Base-by-base conservation (phyloP, 2,329 filamentous ascomycete genomes). In the Pseudogymnoascus destructans region DNA sequence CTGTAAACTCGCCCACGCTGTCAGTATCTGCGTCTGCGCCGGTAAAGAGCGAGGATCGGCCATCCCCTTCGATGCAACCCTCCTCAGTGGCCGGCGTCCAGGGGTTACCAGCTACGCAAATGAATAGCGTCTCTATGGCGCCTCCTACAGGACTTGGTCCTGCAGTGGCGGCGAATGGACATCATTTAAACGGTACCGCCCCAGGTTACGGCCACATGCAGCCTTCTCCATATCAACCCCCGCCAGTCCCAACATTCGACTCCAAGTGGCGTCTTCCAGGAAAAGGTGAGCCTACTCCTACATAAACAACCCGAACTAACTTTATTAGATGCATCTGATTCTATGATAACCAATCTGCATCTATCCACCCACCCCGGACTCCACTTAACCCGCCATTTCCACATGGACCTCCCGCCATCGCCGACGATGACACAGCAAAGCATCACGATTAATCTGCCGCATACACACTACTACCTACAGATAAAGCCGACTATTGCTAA, bases 311-410 rank as follows among this genome's bases (percentile, higher is more conserved):
- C 35, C 35, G 21, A 60, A 42, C 67, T 71, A 62, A 66, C 61
- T 30, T n/a, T 27, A 5, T n/a, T 61, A 82, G 79, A 74, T 62
- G 64, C 75, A 46, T 70, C 76, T 33, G 78, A 87, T 69, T 84
- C 86, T 23, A 75, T 92, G 42, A 79, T 92, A 55, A 79, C 79
- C 3, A 82, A 79, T 57, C 73, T 92, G 21, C 80, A 78, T 36
- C 73, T 91, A 13, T 77, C 79, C 59, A 85, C 85, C 11, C 86
- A 92, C 66, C 84, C 86, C 0, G 78, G 77, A 9, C 74, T 89
- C 40, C 79, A 80, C 55, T 70, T 82, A 2, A 74, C 82, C 7
- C 79, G 79, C 23, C 81, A 80, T 23, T 83, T 85, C 67, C 73
- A 79, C 32, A 73, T 87, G 58, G 78, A 80, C 33, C 73, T 95